Evolutionary conservation across 805 yeast species (phyloP).

Genomic region (Candida awuae): DNA sequence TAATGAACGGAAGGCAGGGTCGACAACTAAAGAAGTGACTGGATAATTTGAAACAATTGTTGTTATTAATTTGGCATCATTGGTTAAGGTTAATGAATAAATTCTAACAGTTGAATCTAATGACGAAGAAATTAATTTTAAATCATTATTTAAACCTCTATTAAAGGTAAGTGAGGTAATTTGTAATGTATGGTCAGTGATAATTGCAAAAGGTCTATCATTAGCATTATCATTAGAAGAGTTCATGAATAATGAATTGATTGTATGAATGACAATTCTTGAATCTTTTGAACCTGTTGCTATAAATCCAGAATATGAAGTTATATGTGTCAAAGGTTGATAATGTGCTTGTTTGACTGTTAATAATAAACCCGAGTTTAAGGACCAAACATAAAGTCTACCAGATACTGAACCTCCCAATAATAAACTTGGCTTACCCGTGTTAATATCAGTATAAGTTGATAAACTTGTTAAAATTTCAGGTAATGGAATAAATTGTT

Average conservation of each 20-base stretch:
- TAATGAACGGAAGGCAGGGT: slow-evolving; percentile 70
- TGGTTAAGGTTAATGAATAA: slow-evolving; percentile 39
- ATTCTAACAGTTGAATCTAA: slow-evolving; percentile 68
- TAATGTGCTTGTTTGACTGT: slow-evolving; percentile 77
- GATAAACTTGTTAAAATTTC: slow-evolving; percentile 60
- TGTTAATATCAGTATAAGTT: slow-evolving; percentile 14
- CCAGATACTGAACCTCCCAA: slow-evolving; percentile 75
- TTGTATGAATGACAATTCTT: slow-evolving; percentile 54
- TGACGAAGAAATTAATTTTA: slow-evolving; percentile 61
- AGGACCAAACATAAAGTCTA: slow-evolving; percentile 76
- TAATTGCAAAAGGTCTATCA: slow-evolving; percentile 48
- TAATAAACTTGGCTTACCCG: slow-evolving; percentile 40
- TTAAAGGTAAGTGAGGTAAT: slow-evolving; percentile 35
- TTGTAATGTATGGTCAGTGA: slow-evolving; percentile 52
- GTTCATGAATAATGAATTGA: slow-evolving; percentile 30
- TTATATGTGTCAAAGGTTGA: slow-evolving; percentile 57
- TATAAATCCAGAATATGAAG: slow-evolving; percentile 56
- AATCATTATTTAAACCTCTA: slow-evolving; percentile 49
- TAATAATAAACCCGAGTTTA: slow-evolving; percentile 65
- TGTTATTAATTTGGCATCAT: slow-evolving; percentile 40
- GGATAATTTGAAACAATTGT: slow-evolving; percentile 64
- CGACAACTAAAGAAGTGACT: slow-evolving; percentile 52
- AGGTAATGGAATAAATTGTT: slow-evolving; percentile 78
- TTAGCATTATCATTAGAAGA: slow-evolving; percentile 20
- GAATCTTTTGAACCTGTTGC: slow-evolving; percentile 79